phyloP scores from a whole-genome alignment of 805 yeast species.

The Scheffersomyces coipomensis region DNA sequence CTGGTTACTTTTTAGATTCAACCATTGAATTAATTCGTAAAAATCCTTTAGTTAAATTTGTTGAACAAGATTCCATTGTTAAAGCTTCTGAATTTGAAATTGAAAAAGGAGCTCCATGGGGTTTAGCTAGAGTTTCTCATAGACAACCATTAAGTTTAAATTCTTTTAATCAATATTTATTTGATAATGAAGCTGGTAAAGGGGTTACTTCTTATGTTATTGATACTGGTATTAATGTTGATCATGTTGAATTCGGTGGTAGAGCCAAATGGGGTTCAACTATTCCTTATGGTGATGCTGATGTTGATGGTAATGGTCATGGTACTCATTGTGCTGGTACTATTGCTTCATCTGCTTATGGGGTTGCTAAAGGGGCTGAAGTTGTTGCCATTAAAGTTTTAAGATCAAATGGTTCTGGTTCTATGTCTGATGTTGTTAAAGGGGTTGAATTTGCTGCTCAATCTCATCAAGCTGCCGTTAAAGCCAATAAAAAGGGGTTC shows the following conservation, averaged over 20 bases:
- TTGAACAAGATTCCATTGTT: constrained; percentile 76
- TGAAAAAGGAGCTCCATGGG: constrained; percentile 93
- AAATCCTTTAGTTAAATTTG: constrained; percentile 60
- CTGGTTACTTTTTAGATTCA: constrained; percentile 78
- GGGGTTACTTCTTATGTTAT: constrained; percentile 86
- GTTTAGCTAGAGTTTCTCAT: constrained; percentile 86
- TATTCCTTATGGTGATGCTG: constrained; percentile 68
- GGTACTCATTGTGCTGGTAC: constrained; percentile 99
- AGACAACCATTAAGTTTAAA: constrained; percentile 67
- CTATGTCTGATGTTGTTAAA: constrained; percentile 79
- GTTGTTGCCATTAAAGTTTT: constrained; percentile 83
- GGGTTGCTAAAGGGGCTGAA: constrained; percentile 80
- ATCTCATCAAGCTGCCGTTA: constrained; percentile 56
- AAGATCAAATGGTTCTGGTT: constrained; percentile 78
- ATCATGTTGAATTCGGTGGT: constrained; percentile 77
- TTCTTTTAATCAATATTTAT: constrained; percentile 70
- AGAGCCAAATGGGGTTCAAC: constrained; percentile 88
- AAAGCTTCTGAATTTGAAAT: constrained; percentile 59
- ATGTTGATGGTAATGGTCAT: constrained; percentile 85
- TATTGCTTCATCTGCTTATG: constrained; percentile 74
- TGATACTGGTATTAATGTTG: constrained; percentile 82
- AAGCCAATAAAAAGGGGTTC: constrained; percentile 58
- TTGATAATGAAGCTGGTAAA: constrained; percentile 71
- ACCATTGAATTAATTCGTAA: constrained; percentile 72
- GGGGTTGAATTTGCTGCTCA: constrained; percentile 85